Percentiles rank a stretch among this genome's conserved stretches.
Conservation (phyloP, 257 asterid species). For the Leonotis leonurus region DNA sequence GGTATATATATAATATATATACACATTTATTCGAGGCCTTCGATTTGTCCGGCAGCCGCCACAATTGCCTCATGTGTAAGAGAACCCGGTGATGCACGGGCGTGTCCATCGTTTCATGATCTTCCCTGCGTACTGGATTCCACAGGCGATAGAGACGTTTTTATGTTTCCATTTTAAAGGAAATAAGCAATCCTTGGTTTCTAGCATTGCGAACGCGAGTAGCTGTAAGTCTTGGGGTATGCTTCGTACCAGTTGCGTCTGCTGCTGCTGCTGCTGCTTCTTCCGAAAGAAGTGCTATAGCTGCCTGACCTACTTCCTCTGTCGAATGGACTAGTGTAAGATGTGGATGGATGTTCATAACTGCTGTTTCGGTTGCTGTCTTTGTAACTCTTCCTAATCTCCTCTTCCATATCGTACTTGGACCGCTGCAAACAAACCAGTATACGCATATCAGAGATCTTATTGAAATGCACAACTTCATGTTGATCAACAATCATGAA, state of each 20-base stretch:
- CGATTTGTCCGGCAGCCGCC: too few relatives aligned
- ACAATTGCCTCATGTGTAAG: too few relatives aligned
- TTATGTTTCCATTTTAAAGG: too few relatives aligned
- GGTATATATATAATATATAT: too few relatives aligned
- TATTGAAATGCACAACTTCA: not conserved
- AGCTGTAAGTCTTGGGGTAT: too few relatives aligned
- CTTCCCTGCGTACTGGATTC: too few relatives aligned
- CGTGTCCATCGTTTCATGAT: too few relatives aligned
- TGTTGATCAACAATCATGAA: not conserved
- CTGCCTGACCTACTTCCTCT: conserved; percentile 39
- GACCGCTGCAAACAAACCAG: conserved; percentile 44
- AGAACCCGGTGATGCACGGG: too few relatives aligned
- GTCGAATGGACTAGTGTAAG: conserved; percentile 46
- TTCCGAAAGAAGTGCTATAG: conserved; percentile 38
- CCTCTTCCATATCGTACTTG: conserved; percentile 57
- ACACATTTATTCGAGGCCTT: too few relatives aligned
- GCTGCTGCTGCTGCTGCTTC: conserved; percentile 40
- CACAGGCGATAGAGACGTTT: too few relatives aligned
- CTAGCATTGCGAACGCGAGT: too few relatives aligned
- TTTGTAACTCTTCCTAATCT: conserved; percentile 33
- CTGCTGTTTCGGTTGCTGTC: conserved; percentile 31
- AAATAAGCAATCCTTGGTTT: too few relatives aligned
- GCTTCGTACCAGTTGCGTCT: conserved; percentile 53
- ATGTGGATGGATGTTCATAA: conserved; percentile 45
- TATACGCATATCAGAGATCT: not conserved